phyloP scores from a whole-genome alignment of 2,329 filamentous ascomycete genomes.

The Fusarium pseudonygamai region DNA sequence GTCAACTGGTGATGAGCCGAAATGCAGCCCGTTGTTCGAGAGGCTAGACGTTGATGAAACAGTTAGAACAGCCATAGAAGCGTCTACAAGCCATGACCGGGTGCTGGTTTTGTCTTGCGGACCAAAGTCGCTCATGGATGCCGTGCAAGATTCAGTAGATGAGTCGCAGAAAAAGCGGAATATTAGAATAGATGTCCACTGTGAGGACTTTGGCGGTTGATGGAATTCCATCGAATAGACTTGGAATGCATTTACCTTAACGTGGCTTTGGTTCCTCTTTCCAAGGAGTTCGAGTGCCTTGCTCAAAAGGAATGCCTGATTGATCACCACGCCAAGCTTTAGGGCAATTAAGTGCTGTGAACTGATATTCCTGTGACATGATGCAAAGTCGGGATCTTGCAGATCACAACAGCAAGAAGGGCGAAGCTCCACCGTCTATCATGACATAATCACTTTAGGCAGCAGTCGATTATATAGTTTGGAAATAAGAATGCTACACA shows the following conservation, averaged over 20 bases:
- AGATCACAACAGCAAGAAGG: not conserved
- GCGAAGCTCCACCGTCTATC: not conserved
- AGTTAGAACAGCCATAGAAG: not conserved
- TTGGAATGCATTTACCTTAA: rapidly evolving
- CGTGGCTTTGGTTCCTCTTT: rapidly evolving
- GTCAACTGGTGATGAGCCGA: not conserved
- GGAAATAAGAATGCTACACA: too few relatives aligned
- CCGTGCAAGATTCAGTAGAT: not conserved
- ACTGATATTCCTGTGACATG: too few relatives aligned
- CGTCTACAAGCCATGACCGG: not conserved
- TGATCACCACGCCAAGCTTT: too few relatives aligned
- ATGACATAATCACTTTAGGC: not conserved
- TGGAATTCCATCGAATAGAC: rapidly evolving
- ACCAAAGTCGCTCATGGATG: not conserved
- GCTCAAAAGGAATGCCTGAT: too few relatives aligned
- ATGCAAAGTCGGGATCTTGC: not conserved
- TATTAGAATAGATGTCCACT: not conserved
- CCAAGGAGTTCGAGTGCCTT: too few relatives aligned
- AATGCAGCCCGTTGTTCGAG: not conserved
- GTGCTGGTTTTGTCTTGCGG: not conserved
- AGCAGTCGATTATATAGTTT: too few relatives aligned
- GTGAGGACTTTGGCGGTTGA: not conserved
- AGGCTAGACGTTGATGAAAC: not conserved
- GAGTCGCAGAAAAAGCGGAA: not conserved
- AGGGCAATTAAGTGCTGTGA: not conserved